Percentiles rank a stretch among this genome's conserved stretches.
These are phyloP conservation scores for Trichoderma endophyticum DNA, from an alignment of 2,329 filamentous ascomycete genomes.

Conservation along the genomic window DNA sequence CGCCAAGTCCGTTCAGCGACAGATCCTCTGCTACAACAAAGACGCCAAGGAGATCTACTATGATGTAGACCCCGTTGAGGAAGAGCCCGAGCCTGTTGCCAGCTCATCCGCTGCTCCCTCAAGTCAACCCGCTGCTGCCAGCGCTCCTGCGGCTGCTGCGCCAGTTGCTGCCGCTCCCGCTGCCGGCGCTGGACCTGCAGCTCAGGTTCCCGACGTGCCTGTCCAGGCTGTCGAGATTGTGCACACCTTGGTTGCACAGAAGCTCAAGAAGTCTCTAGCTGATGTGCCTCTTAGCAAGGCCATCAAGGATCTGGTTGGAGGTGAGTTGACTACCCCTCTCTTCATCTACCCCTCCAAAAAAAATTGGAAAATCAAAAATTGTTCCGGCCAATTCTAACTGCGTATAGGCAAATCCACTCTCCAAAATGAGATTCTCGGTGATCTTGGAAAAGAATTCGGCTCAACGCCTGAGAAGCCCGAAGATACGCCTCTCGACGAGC, in stretches of 20 bases:
- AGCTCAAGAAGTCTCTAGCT: constrained; percentile 88
- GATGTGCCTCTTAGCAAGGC: constrained; percentile 94
- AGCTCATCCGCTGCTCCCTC: constrained; percentile 13
- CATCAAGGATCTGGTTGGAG: constrained; percentile 97
- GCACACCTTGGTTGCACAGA: constrained; percentile 86
- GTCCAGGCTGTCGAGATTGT: constrained; percentile 88
- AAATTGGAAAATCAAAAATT: not conserved
- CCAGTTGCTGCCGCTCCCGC: constrained; percentile 57
- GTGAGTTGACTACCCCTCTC: constrained; percentile 51
- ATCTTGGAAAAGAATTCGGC: constrained; percentile 96
- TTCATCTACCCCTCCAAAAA: not conserved
- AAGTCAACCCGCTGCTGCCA: constrained; percentile 26
- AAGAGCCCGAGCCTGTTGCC: constrained; percentile 68
- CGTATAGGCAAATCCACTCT: constrained; percentile 87
- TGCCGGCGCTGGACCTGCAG: constrained; percentile 78
- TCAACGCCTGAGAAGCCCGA: constrained; percentile 98
- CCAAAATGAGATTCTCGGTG: constrained; percentile 97
- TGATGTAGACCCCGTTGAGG: constrained; percentile 90
- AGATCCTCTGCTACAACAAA: constrained; percentile 99
- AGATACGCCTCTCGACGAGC: constrained; percentile 92
- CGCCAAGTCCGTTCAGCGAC: constrained; percentile 90
- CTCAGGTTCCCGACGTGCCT: constrained; percentile 79
- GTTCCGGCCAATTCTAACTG: constrained; percentile 15
- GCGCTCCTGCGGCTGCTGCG: constrained; percentile 49
- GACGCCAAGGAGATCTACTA: constrained; percentile 99